Percentiles rank a stretch among this genome's conserved stretches.
phyloP scores from a whole-genome alignment of 495 filamentous ascomycete species.

The Penicillium manginii region DNA sequence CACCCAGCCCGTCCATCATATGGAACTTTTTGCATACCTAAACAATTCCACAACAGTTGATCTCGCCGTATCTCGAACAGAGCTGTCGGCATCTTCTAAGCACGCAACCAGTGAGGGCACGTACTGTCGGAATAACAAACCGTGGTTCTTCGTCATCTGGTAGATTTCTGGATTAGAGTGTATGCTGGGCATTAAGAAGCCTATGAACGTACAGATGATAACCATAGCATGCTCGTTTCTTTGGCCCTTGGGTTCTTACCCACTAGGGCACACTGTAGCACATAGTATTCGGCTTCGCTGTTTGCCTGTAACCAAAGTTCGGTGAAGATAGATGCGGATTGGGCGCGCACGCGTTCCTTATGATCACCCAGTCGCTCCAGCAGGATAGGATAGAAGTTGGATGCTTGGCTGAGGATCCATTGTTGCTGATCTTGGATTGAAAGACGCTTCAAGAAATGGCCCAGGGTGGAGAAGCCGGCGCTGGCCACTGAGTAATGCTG shows the following conservation, averaged over 20 bases:
- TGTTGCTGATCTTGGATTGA: conserved; percentile 77
- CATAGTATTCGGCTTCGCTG: conserved; percentile 74
- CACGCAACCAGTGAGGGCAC: conserved; percentile 81
- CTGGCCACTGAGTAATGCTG: conserved; percentile 69
- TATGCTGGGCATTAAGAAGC: conserved; percentile 3
- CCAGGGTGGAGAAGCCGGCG: conserved; percentile 81
- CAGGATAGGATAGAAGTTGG: conserved; percentile 69
- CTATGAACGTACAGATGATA: conserved; percentile 61
- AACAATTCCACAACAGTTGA: conserved; percentile 82
- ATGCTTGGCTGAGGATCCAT: conserved; percentile 64
- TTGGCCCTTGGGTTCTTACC: conserved; percentile 83
- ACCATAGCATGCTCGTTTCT: conserved; percentile 81
- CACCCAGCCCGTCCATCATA: conserved; percentile 1
- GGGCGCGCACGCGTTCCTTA: conserved; percentile 75
- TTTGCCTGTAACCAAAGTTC: conserved; percentile 69
- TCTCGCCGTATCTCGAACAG: conserved; percentile 84
- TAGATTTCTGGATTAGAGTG: conserved; percentile 12
- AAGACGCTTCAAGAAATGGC: conserved; percentile 82
- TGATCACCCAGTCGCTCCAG: conserved; percentile 87
- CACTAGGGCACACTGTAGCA: conserved; percentile 76
- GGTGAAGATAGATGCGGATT: conserved; percentile 71
- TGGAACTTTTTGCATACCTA: conserved; percentile 52
- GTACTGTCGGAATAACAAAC: conserved; percentile 78
- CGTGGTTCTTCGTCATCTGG: conserved; percentile 77
- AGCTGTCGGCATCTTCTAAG: conserved; percentile 85